Evolutionary conservation across 2,329 filamentous ascomycete genomes (phyloP).

Genomic region (Hypoxylon sp.): DNA sequence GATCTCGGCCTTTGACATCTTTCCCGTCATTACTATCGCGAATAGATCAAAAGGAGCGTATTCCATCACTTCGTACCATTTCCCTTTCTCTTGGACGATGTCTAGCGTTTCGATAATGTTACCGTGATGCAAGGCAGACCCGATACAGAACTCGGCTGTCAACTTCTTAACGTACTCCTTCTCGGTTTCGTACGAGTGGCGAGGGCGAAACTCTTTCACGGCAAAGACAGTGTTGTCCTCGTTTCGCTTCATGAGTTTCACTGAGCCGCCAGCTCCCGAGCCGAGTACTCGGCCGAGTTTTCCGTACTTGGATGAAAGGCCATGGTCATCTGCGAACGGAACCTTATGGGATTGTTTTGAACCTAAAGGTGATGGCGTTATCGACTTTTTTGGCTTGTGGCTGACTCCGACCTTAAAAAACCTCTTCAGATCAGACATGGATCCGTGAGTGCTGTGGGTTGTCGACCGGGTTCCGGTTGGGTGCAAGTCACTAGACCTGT

Average conservation of each 20-base stretch:
- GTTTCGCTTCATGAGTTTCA: constrained; percentile 91
- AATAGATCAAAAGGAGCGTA: constrained; percentile 97
- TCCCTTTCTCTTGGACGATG: constrained; percentile 91
- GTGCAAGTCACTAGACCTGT: constrained; percentile 58
- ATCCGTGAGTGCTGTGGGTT: constrained; percentile 72
- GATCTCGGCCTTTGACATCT: constrained; percentile 92
- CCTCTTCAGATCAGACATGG: constrained; percentile 95
- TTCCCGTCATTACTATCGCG: constrained; percentile 98
- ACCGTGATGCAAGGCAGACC: constrained; percentile 94
- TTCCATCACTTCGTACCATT: constrained; percentile 99
- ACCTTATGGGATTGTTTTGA: constrained; percentile 70
- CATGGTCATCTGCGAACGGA: constrained; percentile 95
- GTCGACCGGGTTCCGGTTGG: constrained; percentile 61
- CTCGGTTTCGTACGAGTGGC: constrained; percentile 92
- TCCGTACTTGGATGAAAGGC: constrained; percentile 89
- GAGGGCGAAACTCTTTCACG: constrained; percentile 94
- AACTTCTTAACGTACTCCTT: constrained; percentile 98
- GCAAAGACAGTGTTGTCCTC: constrained; percentile 95
- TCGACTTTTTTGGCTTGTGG: constrained; percentile 75
- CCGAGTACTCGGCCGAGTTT: constrained; percentile 95
- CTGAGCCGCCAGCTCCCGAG: constrained; percentile 93
- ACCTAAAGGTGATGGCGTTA: constrained; percentile 68
- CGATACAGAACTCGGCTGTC: constrained; percentile 97
- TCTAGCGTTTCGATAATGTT: constrained; percentile 99
- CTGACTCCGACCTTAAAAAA: constrained; percentile 87